phyloP scores from a whole-genome alignment of 2,329 filamentous ascomycete genomes.

The Exophiala aquamarina region DNA sequence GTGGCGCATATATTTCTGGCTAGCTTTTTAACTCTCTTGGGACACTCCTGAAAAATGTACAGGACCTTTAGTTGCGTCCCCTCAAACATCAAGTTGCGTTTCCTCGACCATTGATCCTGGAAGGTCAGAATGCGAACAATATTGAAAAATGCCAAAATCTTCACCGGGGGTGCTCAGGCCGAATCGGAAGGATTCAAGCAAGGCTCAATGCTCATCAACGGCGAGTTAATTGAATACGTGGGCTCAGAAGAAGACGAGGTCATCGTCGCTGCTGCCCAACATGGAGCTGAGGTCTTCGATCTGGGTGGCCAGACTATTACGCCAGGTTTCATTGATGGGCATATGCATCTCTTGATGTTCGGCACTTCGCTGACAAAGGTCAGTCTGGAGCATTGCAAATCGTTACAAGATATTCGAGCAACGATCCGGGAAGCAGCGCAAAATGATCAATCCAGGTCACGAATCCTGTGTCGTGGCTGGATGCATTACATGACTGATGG shows the following conservation, averaged over 20 bases:
- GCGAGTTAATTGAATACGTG: conserved; percentile 43
- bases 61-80: background rate
- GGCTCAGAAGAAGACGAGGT: conserved; percentile 34
- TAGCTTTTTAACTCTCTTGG: too few species aligned
- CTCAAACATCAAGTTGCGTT: background rate
- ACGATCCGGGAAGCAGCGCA: conserved; percentile 43
- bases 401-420: conserved; percentile 44
- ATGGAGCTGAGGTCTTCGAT: conserved; percentile 32
- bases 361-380: conserved; percentile 49
- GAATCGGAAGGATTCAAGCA: too few species aligned
- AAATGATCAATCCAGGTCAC: conserved; percentile 39
- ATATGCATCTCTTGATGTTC: conserved; percentile 53
- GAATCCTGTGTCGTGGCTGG: conserved; percentile 50
- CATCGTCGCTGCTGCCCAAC: conserved; percentile 24
- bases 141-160: conserved; percentile 37
- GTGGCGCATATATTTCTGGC: too few species aligned
- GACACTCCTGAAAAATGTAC: too few species aligned
- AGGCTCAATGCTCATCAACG: conserved; percentile 36
- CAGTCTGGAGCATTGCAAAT: conserved; percentile 42
- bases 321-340: conserved; percentile 52
- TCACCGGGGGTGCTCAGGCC: conserved; percentile 21
- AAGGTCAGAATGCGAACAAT: conserved; percentile 17
- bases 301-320: conserved; percentile 40
- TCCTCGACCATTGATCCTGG: too few species aligned
- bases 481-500: conserved; percentile 49